Percentiles rank a stretch among this genome's conserved stretches.
phyloP scores from a whole-genome alignment of 2,329 filamentous ascomycete species.

The Aspergillus sp. region DNA sequence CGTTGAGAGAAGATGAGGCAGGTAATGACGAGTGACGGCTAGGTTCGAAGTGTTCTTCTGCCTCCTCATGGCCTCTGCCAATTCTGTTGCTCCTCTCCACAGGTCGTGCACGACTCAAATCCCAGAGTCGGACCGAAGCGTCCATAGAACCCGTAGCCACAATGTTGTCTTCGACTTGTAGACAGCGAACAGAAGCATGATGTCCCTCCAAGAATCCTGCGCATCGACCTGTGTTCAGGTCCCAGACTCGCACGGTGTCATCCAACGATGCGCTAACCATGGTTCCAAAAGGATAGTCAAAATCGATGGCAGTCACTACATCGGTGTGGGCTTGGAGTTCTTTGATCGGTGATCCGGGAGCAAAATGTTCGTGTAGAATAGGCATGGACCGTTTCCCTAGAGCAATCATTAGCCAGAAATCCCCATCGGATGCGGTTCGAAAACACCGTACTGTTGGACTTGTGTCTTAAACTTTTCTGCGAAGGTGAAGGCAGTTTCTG shows the following conservation, averaged over 20 bases:
- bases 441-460: conserved; percentile 32
- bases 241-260: conserved; percentile 93
- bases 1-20: conserved; percentile 70
- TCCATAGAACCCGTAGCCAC: conserved; percentile 93
- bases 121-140: conserved; percentile 91
- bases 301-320: conserved; percentile 83
- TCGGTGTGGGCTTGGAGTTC: conserved; percentile 87
- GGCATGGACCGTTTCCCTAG: conserved; percentile 71
- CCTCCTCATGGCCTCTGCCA: conserved; percentile 45
- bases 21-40: conserved; percentile 55
- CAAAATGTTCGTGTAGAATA: conserved; percentile 90
- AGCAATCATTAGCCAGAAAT: conserved; percentile 32
- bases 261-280: conserved; percentile 90
- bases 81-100: conserved; percentile 58
- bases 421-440: no score
- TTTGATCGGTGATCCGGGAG: conserved; percentile 80
- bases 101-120: conserved; percentile 83
- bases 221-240: conserved; percentile 87
- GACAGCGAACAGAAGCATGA: conserved; percentile 82
- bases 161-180: conserved; percentile 94
- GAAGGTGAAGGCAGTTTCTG: conserved; percentile 74
- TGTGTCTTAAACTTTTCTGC: conserved; percentile 49
- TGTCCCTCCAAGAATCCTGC: conserved; percentile 91
- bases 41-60: conserved; percentile 36
- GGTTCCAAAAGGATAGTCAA: conserved; percentile 94